phyloP scores from a whole-genome alignment of 176 grass and related monocot genomes.

The Phragmites australis region DNA sequence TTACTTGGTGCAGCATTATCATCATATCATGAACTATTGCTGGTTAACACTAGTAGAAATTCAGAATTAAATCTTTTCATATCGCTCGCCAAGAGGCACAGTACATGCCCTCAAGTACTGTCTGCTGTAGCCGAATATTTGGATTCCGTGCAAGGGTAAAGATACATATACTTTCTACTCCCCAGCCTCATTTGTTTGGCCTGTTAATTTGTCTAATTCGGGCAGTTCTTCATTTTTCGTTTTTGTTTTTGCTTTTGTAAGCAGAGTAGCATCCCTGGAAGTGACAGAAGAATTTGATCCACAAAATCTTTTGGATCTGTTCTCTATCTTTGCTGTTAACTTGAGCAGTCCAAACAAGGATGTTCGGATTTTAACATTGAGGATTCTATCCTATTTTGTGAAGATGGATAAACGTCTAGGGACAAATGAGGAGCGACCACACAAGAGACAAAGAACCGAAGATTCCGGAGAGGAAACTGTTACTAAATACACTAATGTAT shows the following conservation, averaged over 20 bases:
- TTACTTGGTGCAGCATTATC: constrained; percentile 72
- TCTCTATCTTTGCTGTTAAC: constrained; percentile 60
- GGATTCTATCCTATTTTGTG: constrained; percentile 71
- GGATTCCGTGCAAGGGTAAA: constrained; percentile 65
- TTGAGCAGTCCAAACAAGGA: constrained; percentile 76
- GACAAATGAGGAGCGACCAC: constrained; percentile 52
- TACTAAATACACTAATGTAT: constrained; percentile 72
- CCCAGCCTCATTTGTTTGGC: neutral
- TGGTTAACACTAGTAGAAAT: constrained; percentile 30
- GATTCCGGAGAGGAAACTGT: constrained; percentile 50
- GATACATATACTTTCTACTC: neutral
- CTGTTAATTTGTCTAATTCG: constrained; percentile 1
- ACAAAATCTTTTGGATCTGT: constrained; percentile 50
- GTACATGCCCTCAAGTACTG: constrained; percentile 66
- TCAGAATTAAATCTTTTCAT: constrained; percentile 60
- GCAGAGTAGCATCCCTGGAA: constrained; percentile 38
- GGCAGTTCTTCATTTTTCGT: constrained; percentile 24
- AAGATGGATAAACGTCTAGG: constrained; percentile 48
- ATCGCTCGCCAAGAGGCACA: constrained; percentile 74
- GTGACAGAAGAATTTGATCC: constrained; percentile 49
- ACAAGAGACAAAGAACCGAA: constrained; percentile 74
- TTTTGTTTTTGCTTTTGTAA: constrained; percentile 23
- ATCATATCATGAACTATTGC: constrained; percentile 62
- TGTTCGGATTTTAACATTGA: constrained; percentile 75
- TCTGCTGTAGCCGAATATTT: constrained; percentile 81